Evolutionary conservation across 495 filamentous ascomycete genomes (phyloP).

Genomic region (Bacidia gigantensis): DNA sequence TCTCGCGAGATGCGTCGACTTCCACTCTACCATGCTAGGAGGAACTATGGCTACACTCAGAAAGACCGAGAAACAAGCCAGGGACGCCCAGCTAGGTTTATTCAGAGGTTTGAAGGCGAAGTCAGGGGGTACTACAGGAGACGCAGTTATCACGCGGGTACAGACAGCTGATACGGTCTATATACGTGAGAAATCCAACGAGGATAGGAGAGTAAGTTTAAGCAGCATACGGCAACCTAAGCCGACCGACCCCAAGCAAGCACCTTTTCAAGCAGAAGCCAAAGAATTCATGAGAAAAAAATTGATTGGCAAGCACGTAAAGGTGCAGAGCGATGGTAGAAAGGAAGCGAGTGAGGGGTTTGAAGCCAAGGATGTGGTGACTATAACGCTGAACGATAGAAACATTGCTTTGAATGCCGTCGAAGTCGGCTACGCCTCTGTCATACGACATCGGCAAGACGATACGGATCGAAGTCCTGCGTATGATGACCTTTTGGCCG

Average conservation of each 20-base stretch:
- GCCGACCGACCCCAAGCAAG: slow-evolving; percentile 62
- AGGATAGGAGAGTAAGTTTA: slow-evolving; percentile 78
- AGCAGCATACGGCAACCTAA: slow-evolving; percentile 90
- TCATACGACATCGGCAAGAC: slow-evolving; percentile 85
- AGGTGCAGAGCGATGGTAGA: slow-evolving; percentile 75
- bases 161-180: slow-evolving; percentile 81
- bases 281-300: slow-evolving; percentile 93
- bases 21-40: slow-evolving; percentile 82
- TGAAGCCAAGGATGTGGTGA: slow-evolving; percentile 88
- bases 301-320: slow-evolving; percentile 89
- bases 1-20: slow-evolving; percentile 81
- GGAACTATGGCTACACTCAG: slow-evolving; percentile 71
- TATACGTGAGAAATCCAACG: slow-evolving; percentile 65
- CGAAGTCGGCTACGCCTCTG: slow-evolving; percentile 81
- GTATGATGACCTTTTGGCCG: slow-evolving; percentile 82
- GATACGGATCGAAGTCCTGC: slow-evolving; percentile 81
- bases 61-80: slow-evolving; percentile 76
- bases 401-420: slow-evolving; percentile 77
- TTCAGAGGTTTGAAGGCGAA: slow-evolving; percentile 62
- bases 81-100: slow-evolving; percentile 53
- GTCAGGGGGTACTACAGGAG: slow-evolving; percentile 42
- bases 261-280: slow-evolving; percentile 78
- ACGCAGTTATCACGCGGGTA: slow-evolving; percentile 73
- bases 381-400: slow-evolving; percentile 67
- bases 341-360: slow-evolving; percentile 81